Conservation (phyloP, 768 basidiomycete genomes). For the Kwoniella shandongensis region DNA sequence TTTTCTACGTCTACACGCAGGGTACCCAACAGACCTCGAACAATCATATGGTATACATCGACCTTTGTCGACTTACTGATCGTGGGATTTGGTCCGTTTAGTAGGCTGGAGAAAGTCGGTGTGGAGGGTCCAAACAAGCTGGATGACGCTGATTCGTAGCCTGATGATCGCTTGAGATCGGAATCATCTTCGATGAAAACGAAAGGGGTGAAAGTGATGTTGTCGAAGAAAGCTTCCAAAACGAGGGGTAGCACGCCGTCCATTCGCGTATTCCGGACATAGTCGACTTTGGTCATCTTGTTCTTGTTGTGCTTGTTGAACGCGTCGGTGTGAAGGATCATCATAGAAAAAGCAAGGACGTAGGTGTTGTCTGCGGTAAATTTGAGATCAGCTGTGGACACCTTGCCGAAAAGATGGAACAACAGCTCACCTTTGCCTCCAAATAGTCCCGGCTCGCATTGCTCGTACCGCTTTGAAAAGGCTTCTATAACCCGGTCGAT, state of each 20-base stretch:
- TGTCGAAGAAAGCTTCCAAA: constrained; percentile 95
- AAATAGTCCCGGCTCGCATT: constrained; percentile 80
- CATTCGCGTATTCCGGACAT: constrained; percentile 84
- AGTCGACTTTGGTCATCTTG: constrained; percentile 95
- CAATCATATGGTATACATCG: constrained; percentile 87
- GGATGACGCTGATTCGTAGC: constrained; percentile 53
- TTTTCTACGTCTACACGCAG: constrained; percentile 46
- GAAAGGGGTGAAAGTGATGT: constrained; percentile 92
- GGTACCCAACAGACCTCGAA: constrained; percentile 16
- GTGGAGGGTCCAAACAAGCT: constrained; percentile 17
- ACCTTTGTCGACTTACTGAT: constrained; percentile 56
- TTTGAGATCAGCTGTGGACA: constrained; percentile 7
- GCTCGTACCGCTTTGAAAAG: constrained; percentile 78
- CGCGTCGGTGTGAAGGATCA: constrained; percentile 97
- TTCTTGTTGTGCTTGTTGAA: constrained; percentile 97
- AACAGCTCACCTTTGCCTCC: constrained; percentile 65
- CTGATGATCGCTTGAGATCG: constrained; percentile 59
- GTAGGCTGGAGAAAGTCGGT: constrained; percentile 2
- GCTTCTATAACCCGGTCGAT: constrained; percentile 97
- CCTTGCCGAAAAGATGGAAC: neutral
- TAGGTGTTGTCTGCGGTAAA: constrained; percentile 78
- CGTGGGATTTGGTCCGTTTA: neutral
- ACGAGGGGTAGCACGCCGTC: constrained; percentile 80
- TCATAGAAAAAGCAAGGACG: constrained; percentile 92
- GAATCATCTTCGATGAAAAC: constrained; percentile 90